These are phyloP conservation scores for Eucalyptus globulus DNA, from an alignment of 345 rosid genomes.

Conservation along the genomic window DNA sequence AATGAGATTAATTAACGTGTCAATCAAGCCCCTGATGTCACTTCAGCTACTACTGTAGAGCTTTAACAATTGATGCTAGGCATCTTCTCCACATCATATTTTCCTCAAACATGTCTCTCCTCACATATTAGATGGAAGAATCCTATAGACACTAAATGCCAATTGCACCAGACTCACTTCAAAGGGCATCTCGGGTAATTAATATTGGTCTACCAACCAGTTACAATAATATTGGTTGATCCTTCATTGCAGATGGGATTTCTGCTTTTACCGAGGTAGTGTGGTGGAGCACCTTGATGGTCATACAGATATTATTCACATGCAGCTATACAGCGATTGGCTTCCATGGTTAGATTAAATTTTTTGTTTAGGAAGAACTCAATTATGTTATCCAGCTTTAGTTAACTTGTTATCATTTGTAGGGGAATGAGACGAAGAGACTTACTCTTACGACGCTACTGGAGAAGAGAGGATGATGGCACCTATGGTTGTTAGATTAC, in stretches of 20 bases:
- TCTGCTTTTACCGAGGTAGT: constrained; percentile 51
- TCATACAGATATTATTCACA: constrained; percentile 73
- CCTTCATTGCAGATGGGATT: constrained; percentile 66
- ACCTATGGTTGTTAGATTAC: constrained; percentile 53
- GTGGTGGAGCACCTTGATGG: constrained; percentile 92
- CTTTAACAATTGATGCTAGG: background rate
- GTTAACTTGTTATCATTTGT: background rate
- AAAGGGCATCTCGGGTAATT: background rate
- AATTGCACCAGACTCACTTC: background rate
- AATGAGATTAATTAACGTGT: background rate
- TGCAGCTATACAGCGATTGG: constrained; percentile 64
- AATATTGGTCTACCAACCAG: background rate
- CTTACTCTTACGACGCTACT: constrained; percentile 66
- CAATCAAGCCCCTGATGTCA: background rate
- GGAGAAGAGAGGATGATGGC: constrained; percentile 98
- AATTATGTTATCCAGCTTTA: background rate
- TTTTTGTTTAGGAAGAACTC: background rate
- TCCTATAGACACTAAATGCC: background rate
- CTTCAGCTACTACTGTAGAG: background rate
- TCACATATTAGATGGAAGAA: background rate
- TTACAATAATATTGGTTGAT: background rate
- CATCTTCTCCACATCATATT: background rate
- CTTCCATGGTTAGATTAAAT: constrained; percentile 49
- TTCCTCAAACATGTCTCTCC: background rate
- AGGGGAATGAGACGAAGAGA: constrained; percentile 86